Evolutionary conservation across 2,329 filamentous ascomycete species (phyloP).

Genomic region (Escovopsis sp.): DNA sequence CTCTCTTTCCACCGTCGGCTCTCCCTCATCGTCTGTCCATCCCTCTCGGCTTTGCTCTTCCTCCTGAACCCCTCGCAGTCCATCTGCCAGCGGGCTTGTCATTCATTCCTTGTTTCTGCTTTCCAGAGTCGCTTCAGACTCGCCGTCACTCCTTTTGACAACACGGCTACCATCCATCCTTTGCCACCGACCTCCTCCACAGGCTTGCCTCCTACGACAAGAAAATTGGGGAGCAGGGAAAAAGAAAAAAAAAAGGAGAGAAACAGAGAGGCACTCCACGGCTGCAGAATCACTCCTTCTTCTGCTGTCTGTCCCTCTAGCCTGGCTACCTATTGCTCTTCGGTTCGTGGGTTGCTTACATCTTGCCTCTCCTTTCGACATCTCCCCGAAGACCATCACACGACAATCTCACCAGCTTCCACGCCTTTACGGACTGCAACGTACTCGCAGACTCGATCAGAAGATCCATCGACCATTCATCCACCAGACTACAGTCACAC

Average conservation of each 20-base stretch:
- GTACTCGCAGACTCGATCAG: neutral
- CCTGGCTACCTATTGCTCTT: constrained; percentile 1
- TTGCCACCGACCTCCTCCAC: constrained; percentile 2
- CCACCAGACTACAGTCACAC: neutral
- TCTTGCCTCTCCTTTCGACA: constrained; percentile 7
- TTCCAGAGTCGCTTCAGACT: constrained; percentile 5
- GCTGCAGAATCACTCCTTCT: constrained; percentile 4
- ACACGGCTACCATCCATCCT: no score
- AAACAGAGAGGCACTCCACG: neutral
- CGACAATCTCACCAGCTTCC: constrained; percentile 2
- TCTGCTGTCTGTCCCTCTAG: constrained; percentile 4
- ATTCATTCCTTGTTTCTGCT: constrained; percentile 30
- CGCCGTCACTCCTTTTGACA: constrained; percentile 25
- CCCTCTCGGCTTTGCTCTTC: constrained; percentile 6
- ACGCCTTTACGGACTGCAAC: neutral
- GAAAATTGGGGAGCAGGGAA: no score
- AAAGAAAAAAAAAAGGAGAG: no score
- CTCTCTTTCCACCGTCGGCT: constrained; percentile 18
- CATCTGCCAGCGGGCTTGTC: constrained; percentile 43
- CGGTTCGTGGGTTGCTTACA: constrained; percentile 8
- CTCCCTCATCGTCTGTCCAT: constrained; percentile 23
- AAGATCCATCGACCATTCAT: no score
- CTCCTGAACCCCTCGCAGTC: constrained; percentile 8
- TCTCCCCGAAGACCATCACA: constrained; percentile 1
- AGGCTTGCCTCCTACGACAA: no score